phyloP scores from a whole-genome alignment of 352 stramenopile genomes.

The Phytophthora ohioensis region DNA sequence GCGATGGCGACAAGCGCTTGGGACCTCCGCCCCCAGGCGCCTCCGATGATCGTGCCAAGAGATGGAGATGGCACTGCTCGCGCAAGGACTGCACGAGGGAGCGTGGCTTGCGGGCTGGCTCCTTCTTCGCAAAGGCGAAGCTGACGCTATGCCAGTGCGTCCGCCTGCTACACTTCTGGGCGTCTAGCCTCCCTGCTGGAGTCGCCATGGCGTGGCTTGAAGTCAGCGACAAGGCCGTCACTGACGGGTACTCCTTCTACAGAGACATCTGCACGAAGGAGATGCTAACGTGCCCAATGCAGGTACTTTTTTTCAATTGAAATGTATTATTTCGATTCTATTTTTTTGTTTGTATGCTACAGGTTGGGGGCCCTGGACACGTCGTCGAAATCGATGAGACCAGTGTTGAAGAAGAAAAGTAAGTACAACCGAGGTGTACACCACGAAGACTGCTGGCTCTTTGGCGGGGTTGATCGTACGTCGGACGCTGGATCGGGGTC shows the following conservation, averaged over 20 bases:
- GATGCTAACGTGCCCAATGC: conserved; percentile 5
- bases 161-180: not conserved
- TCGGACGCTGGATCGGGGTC: conserved; percentile 2
- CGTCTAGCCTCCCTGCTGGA: not conserved
- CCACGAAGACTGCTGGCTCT: conserved; percentile 5
- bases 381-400: too few species aligned
- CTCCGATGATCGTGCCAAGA: too few species aligned
- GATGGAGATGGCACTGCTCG: too few species aligned
- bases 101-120: not conserved
- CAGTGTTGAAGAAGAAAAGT: conserved; percentile 6
- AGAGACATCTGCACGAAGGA: conserved; percentile 13
- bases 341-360: not conserved
- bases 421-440: conserved; percentile 5
- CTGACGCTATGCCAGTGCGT: not conserved
- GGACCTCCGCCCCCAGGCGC: too few species aligned
- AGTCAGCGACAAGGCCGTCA: not conserved
- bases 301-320: not conserved
- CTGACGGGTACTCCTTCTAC: conserved; percentile 3
- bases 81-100: too few species aligned
- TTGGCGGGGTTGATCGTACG: conserved; percentile 4
- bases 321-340: not conserved
- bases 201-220: not conserved
- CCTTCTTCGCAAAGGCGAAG: conserved; percentile 3
- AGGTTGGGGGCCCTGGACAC: not conserved
- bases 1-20: too few species aligned